Conservation (phyloP, 768 basidiomycete genomes). For the Amanita jacksonii region DNA sequence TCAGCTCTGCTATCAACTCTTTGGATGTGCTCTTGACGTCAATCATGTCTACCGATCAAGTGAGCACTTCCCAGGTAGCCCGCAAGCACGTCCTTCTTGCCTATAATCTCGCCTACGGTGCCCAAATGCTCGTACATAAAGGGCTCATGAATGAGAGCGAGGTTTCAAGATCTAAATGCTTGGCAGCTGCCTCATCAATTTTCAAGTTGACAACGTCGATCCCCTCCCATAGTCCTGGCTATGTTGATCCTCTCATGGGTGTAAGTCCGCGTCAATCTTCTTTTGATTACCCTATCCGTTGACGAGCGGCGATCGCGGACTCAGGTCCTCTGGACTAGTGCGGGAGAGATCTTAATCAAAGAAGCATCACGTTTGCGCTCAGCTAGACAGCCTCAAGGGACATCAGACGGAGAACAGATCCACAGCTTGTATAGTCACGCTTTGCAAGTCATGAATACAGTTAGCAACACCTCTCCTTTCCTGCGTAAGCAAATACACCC, state of each 20-base stretch:
- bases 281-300: too few relatives aligned
- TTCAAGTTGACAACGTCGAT: conserved; percentile 4
- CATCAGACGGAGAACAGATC: conserved; percentile 6
- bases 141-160: conserved; percentile 1
- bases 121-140: conserved; percentile 6
- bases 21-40: conserved; percentile 3
- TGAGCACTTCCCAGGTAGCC: not conserved
- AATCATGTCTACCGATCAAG: not conserved
- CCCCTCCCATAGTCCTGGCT: conserved; percentile 1
- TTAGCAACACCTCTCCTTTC: not conserved
- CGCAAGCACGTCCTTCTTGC: conserved; percentile 1
- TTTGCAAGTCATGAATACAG: conserved; percentile 1
- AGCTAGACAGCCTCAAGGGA: not conserved
- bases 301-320: not conserved
- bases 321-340: conserved; percentile 7
- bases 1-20: not conserved
- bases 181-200: not conserved
- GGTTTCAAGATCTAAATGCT: not conserved
- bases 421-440: conserved; percentile 3
- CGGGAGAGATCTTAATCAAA: conserved; percentile 4
- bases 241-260: conserved; percentile 5
- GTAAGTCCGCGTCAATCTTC: not conserved
- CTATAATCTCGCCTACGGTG: not conserved
- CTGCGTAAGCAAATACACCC: not conserved
- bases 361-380: conserved; percentile 6